Base-by-base conservation (phyloP, 2,329 filamentous ascomycete species). In the Colletotrichum plurivorum region DNA sequence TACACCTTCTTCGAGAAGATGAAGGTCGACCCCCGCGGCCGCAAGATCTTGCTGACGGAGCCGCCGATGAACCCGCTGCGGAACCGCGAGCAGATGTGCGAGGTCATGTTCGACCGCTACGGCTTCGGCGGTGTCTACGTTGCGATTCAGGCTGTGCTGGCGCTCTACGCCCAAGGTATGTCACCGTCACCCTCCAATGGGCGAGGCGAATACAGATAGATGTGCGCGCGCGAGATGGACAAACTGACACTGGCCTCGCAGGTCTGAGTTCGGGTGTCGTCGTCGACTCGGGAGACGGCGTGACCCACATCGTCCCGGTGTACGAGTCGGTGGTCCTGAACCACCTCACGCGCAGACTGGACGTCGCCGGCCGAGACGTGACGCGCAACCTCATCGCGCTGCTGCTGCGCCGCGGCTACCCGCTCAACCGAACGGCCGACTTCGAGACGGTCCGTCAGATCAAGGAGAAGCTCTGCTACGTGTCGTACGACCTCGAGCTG, bases 401-500 rank as follows among this genome's bases (percentile, higher is more conserved):
- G 57, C 91, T 99, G 20, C 89, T 97, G 67, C 94, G 96, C 77
- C 91, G 96, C 74, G 96, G 96, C 52, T 99, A 99, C 81, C 94
- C 96, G 43, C 90, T 99, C 71, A 99, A 99, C 89, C 91, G 96
- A 80, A 99, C 96, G 13, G 96, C 96, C 79, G 96, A 99, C 81
- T 99, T 99, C 81, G 96, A 99, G 83, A 99, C 96, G 4, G 96
- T 99, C 65, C 93, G 96, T 71, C 95, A 98, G 82, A 98, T 99
- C 86, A 99, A 99, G 85, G 96, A 99, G 87, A 99, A 99, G 88
- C 92, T 99, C 59, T 98, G 96, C 88, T 99, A 99, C 81, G 95
- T 99, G 66, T 98, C 95, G 13, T 99, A 98, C 85, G 96, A 99
- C 81, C 89, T 99, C 66, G 94, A 97, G 82, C 87, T 99, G 63